Conservation (phyloP, 225 moss, liverwort and hornwort genomes). For the Takakia lepidozioides region DNA sequence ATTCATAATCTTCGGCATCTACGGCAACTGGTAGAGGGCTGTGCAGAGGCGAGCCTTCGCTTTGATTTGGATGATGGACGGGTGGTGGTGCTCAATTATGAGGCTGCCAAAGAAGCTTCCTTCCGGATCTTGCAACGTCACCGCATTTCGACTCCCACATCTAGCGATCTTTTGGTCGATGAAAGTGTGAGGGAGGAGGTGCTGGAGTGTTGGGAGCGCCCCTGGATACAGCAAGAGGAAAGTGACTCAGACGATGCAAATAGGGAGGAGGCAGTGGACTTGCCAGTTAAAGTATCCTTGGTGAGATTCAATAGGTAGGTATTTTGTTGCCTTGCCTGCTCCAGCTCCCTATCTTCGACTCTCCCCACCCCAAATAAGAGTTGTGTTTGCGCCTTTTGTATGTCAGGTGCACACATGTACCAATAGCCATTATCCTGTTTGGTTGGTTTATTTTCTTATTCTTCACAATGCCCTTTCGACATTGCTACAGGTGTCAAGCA, state of each 20-base stretch:
- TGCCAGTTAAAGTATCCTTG: slow-evolving; percentile 19
- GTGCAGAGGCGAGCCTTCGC: slow-evolving; percentile 44
- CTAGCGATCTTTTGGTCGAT: slow-evolving; percentile 67
- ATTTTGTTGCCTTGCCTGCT: not conserved
- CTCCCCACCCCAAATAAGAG: no score
- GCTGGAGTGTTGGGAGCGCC: slow-evolving; percentile 44
- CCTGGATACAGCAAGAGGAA: slow-evolving; percentile 26
- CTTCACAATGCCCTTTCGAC: no score
- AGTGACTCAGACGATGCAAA: slow-evolving; percentile 26
- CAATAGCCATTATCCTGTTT: no score
- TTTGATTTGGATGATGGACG: slow-evolving; percentile 59
- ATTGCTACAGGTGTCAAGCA: no score
- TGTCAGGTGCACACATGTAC: no score
- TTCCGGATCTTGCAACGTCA: slow-evolving; percentile 70
- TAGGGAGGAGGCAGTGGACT: slow-evolving; percentile 20
- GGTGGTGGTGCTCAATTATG: slow-evolving; percentile 64
- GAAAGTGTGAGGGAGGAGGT: slow-evolving; percentile 17
- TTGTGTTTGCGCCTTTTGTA: no score
- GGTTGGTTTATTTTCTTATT: no score
- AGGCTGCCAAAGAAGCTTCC: slow-evolving; percentile 75
- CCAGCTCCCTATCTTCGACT: no score
- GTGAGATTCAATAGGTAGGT: slow-evolving; percentile 3
- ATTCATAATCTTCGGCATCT: slow-evolving; percentile 80
- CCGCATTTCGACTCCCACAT: slow-evolving; percentile 75
- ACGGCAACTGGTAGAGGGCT: slow-evolving; percentile 68